Base-by-base conservation (phyloP, 2,329 filamentous ascomycete species). In the Lachnum nothofagi region DNA sequence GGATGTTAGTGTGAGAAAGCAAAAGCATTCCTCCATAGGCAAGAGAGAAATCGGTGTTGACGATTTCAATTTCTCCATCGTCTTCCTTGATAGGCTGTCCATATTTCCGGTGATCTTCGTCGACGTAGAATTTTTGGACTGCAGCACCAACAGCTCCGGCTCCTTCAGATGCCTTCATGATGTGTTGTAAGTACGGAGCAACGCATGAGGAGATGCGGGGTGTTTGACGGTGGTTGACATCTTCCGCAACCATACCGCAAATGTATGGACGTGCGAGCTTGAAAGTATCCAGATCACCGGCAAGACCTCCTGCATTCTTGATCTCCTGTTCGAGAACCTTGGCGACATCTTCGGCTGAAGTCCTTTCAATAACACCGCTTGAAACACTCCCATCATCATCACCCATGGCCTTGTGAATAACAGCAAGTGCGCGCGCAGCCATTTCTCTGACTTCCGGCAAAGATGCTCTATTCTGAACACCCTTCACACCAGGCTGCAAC, bases 21-120 rank as follows among this genome's bases (percentile, higher is more conserved):
- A 98, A 75, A 58, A 98, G 81, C 91, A 96, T 97, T 63, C 93
- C 93, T 67, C 93, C 93, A 64, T 98, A 98, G 41, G 91, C 93
- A 20, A 98, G 80, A 17, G 93, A 98, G 74, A 98, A 98, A 66
- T 93, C 86, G 39, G 93, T 91, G 63, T 98, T 97, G 66, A 98
- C 93, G 65, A 98, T 95, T 70, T 97, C 93, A 19, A 85, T 77
- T 71, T 98, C 93, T 51, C 90, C 91, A 52, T 94, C 88, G 52
- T 96, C 89, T 54, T 93, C 88, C 68, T 91, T 87, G 57, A 88
- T 77, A 2, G 90, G 88, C 46, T 85, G 82, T 56, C 91, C 91
- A 61, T 82, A 94, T 65, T 88, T 93, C 68, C 89, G 87, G 63
- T 88, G 76, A 59, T 97, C 91, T 69, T 96, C 91, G 0, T 83